phyloP scores from a whole-genome alignment of 768 basidiomycete genomes.

The Suillus tomentosus region DNA sequence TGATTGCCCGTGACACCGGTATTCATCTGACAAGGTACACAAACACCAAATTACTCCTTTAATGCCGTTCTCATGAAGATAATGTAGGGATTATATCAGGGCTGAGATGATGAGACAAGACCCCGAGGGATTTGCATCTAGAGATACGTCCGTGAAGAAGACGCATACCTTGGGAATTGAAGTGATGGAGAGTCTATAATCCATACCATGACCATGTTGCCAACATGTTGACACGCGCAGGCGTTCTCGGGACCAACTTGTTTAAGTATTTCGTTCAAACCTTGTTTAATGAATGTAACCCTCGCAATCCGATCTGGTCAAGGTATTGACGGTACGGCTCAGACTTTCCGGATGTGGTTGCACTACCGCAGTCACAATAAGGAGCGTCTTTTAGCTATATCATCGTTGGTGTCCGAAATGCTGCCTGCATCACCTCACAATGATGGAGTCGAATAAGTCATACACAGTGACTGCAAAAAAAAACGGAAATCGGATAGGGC shows the following conservation, averaged over 20 bases:
- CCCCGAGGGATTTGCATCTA: conserved; percentile 16
- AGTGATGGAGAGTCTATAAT: background rate
- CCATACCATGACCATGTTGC: background rate
- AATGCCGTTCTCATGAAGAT: background rate
- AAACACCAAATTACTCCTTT: background rate
- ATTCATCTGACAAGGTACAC: conserved; percentile 34
- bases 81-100: conserved; percentile 18
- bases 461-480: background rate
- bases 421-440: background rate
- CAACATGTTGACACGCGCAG: background rate
- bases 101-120: conserved; percentile 17
- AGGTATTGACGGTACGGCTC: background rate
- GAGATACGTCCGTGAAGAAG: conserved; percentile 16
- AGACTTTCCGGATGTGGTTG: background rate
- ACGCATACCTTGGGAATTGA: background rate
- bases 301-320: background rate
- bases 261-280: background rate
- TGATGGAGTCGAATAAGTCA: background rate
- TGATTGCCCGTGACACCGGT: conserved; percentile 33
- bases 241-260: background rate
- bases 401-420: background rate
- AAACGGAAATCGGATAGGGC: background rate
- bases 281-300: background rate
- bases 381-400: background rate
- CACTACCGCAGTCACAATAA: background rate